Evolutionary conservation across 2,329 filamentous ascomycete genomes (phyloP).

Genomic region (Aureobasidium sp.): DNA sequence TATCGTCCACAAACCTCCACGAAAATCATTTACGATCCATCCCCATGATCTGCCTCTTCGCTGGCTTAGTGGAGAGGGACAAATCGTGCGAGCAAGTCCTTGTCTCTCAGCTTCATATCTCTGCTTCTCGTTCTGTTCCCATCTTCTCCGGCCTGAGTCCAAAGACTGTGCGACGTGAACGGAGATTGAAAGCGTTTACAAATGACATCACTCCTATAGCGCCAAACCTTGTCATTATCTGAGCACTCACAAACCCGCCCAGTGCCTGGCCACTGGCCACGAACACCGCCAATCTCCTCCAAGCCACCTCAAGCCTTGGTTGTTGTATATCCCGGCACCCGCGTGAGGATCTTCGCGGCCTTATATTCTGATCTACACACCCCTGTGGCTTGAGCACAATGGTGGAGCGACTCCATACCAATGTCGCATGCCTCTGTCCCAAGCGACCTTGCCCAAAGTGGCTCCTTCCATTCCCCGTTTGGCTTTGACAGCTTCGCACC

Average conservation of each 20-base stretch:
- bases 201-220: not conserved
- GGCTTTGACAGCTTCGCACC: not conserved
- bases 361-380: conserved; percentile 12
- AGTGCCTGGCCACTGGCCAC: conserved; percentile 2
- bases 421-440: not conserved
- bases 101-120: not conserved
- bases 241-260: not conserved
- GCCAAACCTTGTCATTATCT: conserved; percentile 2
- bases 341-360: not conserved
- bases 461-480: not conserved
- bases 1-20: conserved; percentile 1
- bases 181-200: conserved; percentile 3
- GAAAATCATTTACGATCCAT: conserved; percentile 1
- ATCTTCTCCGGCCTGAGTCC: not conserved
- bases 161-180: not conserved
- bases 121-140: not conserved
- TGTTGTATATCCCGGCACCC: not conserved
- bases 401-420: not conserved
- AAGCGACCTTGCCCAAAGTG: not conserved
- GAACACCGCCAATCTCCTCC: not conserved
- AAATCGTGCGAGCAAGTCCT: not conserved
- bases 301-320: not conserved
- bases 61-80: not conserved
- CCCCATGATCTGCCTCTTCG: not conserved
- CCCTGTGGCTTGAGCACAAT: conserved; percentile 11